These are phyloP conservation scores for Avena eriantha DNA, from an alignment of 176 grass and related monocot species.

Conservation along the genomic window DNA sequence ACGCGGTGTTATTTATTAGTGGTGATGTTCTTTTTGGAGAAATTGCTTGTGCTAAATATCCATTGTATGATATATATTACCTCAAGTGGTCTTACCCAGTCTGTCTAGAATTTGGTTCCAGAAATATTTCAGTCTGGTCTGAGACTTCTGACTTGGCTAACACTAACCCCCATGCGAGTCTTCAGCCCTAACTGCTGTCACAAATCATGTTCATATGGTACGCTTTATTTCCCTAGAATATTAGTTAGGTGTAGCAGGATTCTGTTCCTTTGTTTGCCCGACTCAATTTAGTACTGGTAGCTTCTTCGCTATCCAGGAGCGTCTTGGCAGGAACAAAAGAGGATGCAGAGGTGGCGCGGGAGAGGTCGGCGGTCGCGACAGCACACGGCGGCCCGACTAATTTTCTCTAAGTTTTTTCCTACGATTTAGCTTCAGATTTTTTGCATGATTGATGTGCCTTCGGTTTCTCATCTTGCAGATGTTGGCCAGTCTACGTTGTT, in stretches of 20 bases:
- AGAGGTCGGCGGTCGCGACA: too few relatives aligned
- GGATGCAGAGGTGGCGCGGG: too few relatives aligned
- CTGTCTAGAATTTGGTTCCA: constrained; percentile 66
- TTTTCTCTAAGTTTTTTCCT: too few relatives aligned
- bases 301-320: constrained; percentile 2
- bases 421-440: too few relatives aligned
- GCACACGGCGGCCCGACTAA: too few relatives aligned
- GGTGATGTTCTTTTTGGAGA: constrained; percentile 98
- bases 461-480: too few relatives aligned
- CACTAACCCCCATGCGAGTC: constrained; percentile 77
- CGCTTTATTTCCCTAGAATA: constrained; percentile 30
- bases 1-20: constrained; percentile 84
- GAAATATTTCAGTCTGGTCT: constrained; percentile 53
- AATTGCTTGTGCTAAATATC: constrained; percentile 70
- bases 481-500: too few relatives aligned
- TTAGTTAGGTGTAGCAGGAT: not conserved
- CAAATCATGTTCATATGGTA: constrained; percentile 91
- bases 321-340: too few relatives aligned
- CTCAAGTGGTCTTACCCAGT: constrained; percentile 91
- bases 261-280: constrained; percentile 10
- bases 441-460: too few relatives aligned
- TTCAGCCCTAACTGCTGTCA: constrained; percentile 57
- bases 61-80: constrained; percentile 92
- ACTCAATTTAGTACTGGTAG: not conserved
- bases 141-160: constrained; percentile 62